Evolutionary conservation across 116 monocot genomes (phyloP).

Genomic region (Posidonia oceanica): DNA sequence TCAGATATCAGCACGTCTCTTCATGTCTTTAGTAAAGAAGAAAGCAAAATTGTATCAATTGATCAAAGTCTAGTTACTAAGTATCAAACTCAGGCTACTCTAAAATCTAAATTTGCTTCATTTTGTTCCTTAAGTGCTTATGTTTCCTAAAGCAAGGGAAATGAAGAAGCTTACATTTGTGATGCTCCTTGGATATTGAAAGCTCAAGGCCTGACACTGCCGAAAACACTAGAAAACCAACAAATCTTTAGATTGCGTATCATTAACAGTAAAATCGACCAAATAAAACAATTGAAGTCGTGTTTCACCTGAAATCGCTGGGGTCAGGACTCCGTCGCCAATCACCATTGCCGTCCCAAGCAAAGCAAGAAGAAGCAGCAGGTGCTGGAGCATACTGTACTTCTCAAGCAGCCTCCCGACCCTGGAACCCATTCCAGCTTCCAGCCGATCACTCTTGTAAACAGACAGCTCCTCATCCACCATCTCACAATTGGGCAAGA

Average conservation of each 20-base stretch:
- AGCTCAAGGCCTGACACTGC: constrained; percentile 31
- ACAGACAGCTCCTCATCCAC: constrained; percentile 32
- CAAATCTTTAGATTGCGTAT: not conserved
- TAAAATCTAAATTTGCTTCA: not conserved
- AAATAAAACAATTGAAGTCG: not conserved
- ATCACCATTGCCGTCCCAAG: constrained; percentile 31
- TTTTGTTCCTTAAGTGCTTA: not conserved
- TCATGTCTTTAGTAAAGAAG: no score
- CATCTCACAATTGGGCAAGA: constrained; percentile 25
- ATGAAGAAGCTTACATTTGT: constrained; percentile 5
- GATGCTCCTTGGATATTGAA: constrained; percentile 9
- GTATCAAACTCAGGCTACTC: no score
- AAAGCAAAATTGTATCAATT: no score
- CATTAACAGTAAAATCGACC: not conserved
- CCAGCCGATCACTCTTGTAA: constrained; percentile 13
- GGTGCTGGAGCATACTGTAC: constrained; percentile 19
- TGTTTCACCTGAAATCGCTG: constrained; percentile 28
- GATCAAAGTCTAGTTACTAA: no score
- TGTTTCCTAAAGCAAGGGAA: not conserved
- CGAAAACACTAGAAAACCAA: constrained; percentile 21
- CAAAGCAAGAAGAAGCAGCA: constrained; percentile 26
- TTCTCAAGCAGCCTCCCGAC: constrained; percentile 31
- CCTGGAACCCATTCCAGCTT: constrained; percentile 3
- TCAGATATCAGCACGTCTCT: no score
- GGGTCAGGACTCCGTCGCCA: constrained; percentile 37